These are phyloP conservation scores for Vigna angularis DNA, from an alignment of 306 rosid genomes.

Conservation along the genomic window DNA sequence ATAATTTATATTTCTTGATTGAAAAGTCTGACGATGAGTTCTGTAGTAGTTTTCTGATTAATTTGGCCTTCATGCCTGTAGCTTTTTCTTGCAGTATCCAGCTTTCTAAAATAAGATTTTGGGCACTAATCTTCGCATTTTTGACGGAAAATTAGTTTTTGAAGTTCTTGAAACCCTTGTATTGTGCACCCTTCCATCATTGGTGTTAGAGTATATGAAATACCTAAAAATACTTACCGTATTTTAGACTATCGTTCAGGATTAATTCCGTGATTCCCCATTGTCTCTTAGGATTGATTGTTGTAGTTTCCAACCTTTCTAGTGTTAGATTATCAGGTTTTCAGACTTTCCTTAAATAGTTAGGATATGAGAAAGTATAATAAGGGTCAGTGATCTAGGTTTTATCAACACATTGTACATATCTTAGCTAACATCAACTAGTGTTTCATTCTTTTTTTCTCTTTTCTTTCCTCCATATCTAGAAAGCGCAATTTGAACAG, in stretches of 20 bases:
- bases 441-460: background rate
- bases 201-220: background rate
- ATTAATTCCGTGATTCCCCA: background rate
- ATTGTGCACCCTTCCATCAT: conserved; percentile 1
- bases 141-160: background rate
- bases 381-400: no score
- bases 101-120: conserved; percentile 25
- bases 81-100: conserved; percentile 1
- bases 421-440: background rate
- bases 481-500: background rate
- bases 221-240: background rate
- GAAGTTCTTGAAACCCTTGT: conserved; percentile 5
- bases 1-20: conserved; percentile 14
- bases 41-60: background rate
- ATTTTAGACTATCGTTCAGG: background rate
- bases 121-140: background rate
- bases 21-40: conserved; percentile 21
- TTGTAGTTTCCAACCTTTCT: background rate
- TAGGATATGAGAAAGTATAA: no score
- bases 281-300: background rate
- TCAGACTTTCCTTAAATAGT: no score
- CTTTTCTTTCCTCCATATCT: background rate
- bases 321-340: background rate
- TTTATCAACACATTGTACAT: no score
- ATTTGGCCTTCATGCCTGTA: conserved; percentile 7